Percentiles rank a stretch among this genome's conserved stretches.
Conservation (phyloP, 768 basidiomycete genomes). For the Lactarius deliciosus region DNA sequence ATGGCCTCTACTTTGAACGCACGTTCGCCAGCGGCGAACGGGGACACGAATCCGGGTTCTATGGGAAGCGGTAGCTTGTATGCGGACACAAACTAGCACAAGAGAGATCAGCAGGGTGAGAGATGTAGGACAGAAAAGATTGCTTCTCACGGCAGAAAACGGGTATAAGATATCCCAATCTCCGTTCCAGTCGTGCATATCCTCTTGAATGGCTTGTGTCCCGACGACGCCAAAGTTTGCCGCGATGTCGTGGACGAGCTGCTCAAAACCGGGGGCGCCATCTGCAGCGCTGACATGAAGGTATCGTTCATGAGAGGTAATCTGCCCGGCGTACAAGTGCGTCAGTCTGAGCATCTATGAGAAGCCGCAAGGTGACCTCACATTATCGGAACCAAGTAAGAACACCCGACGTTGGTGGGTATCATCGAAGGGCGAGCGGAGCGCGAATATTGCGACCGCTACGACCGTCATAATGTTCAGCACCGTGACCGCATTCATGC, state of each 20-base stretch:
- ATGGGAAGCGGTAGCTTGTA: slow-evolving; percentile 72
- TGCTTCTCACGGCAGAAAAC: slow-evolving; percentile 60
- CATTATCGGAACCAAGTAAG: slow-evolving; percentile 83
- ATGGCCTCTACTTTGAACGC: slow-evolving; percentile 56
- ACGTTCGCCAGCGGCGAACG: slow-evolving; percentile 32
- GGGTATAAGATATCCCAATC: slow-evolving; percentile 91
- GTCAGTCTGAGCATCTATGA: slow-evolving; percentile 13
- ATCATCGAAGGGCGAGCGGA: slow-evolving; percentile 65
- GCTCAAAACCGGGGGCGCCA: slow-evolving; percentile 70
- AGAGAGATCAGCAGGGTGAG: slow-evolving; percentile 9
- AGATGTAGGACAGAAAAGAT: background rate
- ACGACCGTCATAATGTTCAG: slow-evolving; percentile 48
- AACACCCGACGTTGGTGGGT: slow-evolving; percentile 89
- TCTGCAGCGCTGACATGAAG: slow-evolving; percentile 84
- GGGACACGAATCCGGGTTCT: slow-evolving; percentile 37
- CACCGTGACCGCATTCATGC: slow-evolving; percentile 44
- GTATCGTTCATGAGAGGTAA: slow-evolving; percentile 67
- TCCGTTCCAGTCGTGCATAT: slow-evolving; percentile 73
- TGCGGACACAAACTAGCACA: slow-evolving; percentile 71
- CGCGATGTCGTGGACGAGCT: slow-evolving; percentile 61
- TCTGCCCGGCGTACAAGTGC: slow-evolving; percentile 41
- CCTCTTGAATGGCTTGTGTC: slow-evolving; percentile 44
- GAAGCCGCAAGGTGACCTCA: slow-evolving; percentile 38
- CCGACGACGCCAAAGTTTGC: slow-evolving; percentile 53
- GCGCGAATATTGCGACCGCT: slow-evolving; percentile 60